These are phyloP conservation scores for Periglandula ipomoeae DNA, from an alignment of 2,329 filamentous ascomycete species.

Conservation along the genomic window DNA sequence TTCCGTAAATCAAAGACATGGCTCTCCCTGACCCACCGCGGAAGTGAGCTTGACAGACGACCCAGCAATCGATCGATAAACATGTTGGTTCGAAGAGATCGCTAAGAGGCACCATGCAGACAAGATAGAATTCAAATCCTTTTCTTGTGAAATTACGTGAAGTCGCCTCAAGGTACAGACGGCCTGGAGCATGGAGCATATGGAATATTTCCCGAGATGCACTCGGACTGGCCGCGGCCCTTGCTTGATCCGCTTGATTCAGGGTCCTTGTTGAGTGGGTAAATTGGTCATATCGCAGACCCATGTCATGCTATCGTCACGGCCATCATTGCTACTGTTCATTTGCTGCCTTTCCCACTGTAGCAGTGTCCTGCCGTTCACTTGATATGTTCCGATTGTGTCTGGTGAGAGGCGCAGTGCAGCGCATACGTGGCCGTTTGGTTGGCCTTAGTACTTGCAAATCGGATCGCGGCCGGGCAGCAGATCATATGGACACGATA, in stretches of 20 bases:
- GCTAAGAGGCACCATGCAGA: no score
- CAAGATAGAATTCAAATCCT: no score
- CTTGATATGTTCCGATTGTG: background rate
- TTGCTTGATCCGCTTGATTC: background rate
- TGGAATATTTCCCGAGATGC: background rate
- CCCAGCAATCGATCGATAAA: no score
- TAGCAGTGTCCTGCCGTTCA: background rate
- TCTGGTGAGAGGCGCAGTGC: background rate
- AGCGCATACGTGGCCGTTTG: background rate
- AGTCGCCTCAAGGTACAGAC: no score
- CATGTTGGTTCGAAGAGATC: no score
- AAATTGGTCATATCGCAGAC: background rate
- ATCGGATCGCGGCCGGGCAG: no score
- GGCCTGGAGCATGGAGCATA: background rate
- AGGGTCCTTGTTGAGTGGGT: background rate
- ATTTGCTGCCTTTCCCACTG: no score
- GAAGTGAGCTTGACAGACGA: no score
- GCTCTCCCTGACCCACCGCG: no score
- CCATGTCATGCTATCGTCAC: background rate
- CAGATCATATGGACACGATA: no score
- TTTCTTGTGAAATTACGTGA: no score
- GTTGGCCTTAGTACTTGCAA: background rate
- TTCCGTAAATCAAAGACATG: no score
- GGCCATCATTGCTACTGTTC: background rate
- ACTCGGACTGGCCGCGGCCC: background rate